These are phyloP conservation scores for Talaromyces funiculosus DNA, from an alignment of 2,329 filamentous ascomycete genomes.

Conservation along the genomic window DNA sequence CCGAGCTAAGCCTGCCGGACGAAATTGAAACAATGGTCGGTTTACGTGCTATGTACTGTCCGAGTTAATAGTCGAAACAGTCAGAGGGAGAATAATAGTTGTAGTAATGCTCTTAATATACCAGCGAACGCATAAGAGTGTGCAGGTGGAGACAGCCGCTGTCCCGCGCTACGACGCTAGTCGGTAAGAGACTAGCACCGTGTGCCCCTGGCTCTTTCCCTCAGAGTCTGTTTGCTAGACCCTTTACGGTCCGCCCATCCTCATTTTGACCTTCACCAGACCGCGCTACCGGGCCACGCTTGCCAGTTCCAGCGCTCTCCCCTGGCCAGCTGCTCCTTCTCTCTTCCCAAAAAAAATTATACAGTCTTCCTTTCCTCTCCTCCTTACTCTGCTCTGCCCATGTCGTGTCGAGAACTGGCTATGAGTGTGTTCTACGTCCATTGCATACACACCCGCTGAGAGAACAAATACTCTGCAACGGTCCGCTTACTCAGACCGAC, in stretches of 20 bases:
- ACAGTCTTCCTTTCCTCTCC: background rate
- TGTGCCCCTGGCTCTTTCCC: background rate
- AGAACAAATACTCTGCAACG: background rate
- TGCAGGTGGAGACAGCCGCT: background rate
- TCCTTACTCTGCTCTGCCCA: background rate
- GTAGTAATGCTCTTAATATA: too few relatives aligned
- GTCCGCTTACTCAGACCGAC: background rate
- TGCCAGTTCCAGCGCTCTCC: slow-evolving; percentile 2
- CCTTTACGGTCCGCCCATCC: background rate
- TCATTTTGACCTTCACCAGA: background rate
- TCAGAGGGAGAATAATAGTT: too few relatives aligned
- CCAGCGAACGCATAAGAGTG: too few relatives aligned
- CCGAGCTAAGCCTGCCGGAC: background rate
- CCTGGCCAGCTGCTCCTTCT: background rate
- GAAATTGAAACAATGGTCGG: background rate
- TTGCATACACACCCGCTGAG: background rate
- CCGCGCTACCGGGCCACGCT: slow-evolving; percentile 10
- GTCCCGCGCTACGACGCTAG: slow-evolving; percentile 2
- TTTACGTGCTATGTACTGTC: too few relatives aligned
- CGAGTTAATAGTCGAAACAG: too few relatives aligned
- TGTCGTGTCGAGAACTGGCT: background rate
- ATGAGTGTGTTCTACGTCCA: background rate
- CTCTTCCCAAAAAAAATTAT: background rate
- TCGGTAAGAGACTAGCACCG: background rate
- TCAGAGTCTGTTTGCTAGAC: background rate